phyloP scores from a whole-genome alignment of 2,329 filamentous ascomycete genomes.

The Cladosporium sp. region DNA sequence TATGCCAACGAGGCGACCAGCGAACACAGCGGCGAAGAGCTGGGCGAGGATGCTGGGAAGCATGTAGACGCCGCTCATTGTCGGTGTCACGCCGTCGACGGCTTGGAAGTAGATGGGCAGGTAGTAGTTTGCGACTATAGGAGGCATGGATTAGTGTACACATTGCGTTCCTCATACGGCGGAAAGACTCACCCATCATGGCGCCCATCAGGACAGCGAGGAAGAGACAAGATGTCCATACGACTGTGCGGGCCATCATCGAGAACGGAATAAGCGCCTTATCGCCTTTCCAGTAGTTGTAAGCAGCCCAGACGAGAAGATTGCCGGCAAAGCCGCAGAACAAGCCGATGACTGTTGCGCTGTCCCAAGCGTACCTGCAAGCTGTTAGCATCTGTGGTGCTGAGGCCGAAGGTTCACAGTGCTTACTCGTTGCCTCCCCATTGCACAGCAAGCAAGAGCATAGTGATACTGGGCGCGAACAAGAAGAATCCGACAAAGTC shows the following conservation, averaged over 20 bases:
- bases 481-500: conserved; percentile 42
- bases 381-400: not conserved
- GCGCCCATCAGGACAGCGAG: conserved; percentile 34
- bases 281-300: conserved; percentile 41
- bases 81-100: conserved; percentile 39
- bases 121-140: conserved; percentile 36
- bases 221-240: conserved; percentile 43
- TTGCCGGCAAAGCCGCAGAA: conserved; percentile 37
- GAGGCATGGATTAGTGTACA: conserved; percentile 20
- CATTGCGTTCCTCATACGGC: conserved; percentile 35
- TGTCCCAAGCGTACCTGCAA: conserved; percentile 36
- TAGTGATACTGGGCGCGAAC: conserved; percentile 38
- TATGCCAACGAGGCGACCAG: conserved; percentile 23
- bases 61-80: conserved; percentile 43
- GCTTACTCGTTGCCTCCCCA: conserved; percentile 39
- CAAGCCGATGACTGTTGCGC: conserved; percentile 39
- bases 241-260: conserved; percentile 37
- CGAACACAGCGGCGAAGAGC: conserved; percentile 27
- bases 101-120: conserved; percentile 48
- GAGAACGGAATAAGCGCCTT: conserved; percentile 43
- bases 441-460: conserved; percentile 45
- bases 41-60: conserved; percentile 41
- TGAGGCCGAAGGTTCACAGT: not conserved
- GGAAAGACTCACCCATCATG: conserved; percentile 33
- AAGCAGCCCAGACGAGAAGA: conserved; percentile 39